Conservation (phyloP, 2,329 filamentous ascomycete species). For the Penicillium sclerotiorum region DNA sequence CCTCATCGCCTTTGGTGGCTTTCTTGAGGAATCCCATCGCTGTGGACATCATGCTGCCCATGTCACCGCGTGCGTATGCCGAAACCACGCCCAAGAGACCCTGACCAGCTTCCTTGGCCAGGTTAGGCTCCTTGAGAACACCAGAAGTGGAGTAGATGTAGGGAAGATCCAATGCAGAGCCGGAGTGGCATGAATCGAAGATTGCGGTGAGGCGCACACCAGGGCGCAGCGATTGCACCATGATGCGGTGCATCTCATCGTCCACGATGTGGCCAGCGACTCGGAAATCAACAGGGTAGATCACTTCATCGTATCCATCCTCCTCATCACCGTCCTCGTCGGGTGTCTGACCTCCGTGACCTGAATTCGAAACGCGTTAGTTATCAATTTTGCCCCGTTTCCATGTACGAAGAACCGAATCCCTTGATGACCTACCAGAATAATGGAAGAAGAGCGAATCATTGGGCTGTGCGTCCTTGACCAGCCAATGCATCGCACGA, state of each 20-base stretch:
- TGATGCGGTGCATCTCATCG: constrained; percentile 75
- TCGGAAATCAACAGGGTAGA: constrained; percentile 75
- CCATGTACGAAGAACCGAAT: background rate
- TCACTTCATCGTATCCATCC: constrained; percentile 76
- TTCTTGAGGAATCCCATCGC: constrained; percentile 88
- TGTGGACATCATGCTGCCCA: constrained; percentile 76
- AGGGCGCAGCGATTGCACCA: constrained; percentile 74
- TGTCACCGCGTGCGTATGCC: constrained; percentile 80
- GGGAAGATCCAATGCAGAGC: constrained; percentile 66
- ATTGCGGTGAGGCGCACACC: constrained; percentile 78
- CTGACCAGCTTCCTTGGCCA: constrained; percentile 68
- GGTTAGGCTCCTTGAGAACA: constrained; percentile 69
- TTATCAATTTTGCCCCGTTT: background rate
- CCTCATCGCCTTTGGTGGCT: constrained; percentile 75
- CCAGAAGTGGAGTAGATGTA: constrained; percentile 70
- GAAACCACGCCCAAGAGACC: constrained; percentile 68
- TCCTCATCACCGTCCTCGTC: constrained; percentile 76
- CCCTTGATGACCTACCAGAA: constrained; percentile 64
- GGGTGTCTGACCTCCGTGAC: constrained; percentile 74
- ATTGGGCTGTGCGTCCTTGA: constrained; percentile 88
- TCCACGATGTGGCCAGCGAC: constrained; percentile 73
- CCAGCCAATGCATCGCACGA: constrained; percentile 95
- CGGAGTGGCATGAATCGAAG: constrained; percentile 70
- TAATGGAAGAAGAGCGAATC: constrained; percentile 98
- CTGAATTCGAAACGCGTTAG: constrained; percentile 41